Percentiles rank a stretch among this genome's conserved stretches.
Evolutionary conservation across 2,329 filamentous ascomycete genomes (phyloP).

Genomic region (Grosmannia serpens): DNA sequence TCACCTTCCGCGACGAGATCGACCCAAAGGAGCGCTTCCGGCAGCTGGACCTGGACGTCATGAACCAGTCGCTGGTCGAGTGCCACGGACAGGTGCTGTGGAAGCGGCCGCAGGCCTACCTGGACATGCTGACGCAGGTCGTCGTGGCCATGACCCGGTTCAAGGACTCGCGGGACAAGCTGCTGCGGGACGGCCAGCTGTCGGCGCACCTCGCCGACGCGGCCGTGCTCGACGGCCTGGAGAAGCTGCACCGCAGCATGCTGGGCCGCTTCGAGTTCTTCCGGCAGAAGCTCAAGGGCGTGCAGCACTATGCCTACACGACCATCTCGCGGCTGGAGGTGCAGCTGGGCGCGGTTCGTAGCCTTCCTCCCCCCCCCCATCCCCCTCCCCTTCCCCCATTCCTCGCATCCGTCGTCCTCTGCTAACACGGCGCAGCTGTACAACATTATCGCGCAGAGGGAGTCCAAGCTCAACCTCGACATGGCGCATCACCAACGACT

Average conservation of each 20-base stretch:
- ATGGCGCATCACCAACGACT: conserved; percentile 50
- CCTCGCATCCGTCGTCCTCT: neutral
- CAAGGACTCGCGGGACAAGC: conserved; percentile 1
- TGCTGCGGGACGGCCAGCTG: conserved; percentile 2
- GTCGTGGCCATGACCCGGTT: conserved; percentile 11
- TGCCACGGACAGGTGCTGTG: conserved; percentile 32
- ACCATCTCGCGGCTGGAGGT: conserved; percentile 50
- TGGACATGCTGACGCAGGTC: conserved; percentile 13
- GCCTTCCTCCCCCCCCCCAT: neutral
- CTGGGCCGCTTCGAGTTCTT: conserved; percentile 46
- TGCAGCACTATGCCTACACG: conserved; percentile 52
- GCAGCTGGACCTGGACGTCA: conserved; percentile 44
- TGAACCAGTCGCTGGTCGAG: conserved; percentile 52
- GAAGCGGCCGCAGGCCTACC: conserved; percentile 44
- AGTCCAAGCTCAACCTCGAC: conserved; percentile 51
- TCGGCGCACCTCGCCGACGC: neutral
- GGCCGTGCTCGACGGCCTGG: conserved; percentile 22
- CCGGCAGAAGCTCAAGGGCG: conserved; percentile 45
- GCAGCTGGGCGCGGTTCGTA: conserved; percentile 46
- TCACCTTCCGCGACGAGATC: conserved; percentile 49
- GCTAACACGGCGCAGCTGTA: conserved; percentile 35
- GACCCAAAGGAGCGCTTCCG: conserved; percentile 42
- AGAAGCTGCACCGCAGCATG: conserved; percentile 41
- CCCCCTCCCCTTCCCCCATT: neutral
- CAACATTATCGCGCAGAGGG: conserved; percentile 55